Percentiles rank a stretch among this genome's conserved stretches.
phyloP scores from a whole-genome alignment of 768 basidiomycete species.

The Hygrophoropsis aurantiaca region DNA sequence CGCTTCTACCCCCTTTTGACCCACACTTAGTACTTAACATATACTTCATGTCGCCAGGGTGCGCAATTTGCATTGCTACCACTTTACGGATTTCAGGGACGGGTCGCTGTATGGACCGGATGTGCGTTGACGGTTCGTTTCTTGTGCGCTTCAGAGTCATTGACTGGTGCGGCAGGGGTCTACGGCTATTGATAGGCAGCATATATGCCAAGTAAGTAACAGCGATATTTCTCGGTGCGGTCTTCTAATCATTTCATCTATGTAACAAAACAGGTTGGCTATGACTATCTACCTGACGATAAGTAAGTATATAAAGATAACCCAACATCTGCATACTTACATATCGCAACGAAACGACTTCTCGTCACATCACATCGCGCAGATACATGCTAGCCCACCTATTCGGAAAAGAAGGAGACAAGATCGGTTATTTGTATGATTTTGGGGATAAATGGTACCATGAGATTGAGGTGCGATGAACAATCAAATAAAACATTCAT shows the following conservation, averaged over 20 bases:
- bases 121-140: constrained; percentile 17
- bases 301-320: constrained; percentile 4
- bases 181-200: constrained; percentile 20
- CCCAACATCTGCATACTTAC: neutral
- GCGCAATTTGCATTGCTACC: constrained; percentile 31
- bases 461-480: constrained; percentile 22
- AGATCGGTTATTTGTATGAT: constrained; percentile 33
- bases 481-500: neutral
- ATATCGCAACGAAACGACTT: too few relatives aligned
- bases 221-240: too few relatives aligned
- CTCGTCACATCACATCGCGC: too few relatives aligned
- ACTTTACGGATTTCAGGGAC: constrained; percentile 35
- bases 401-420: constrained; percentile 28
- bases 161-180: constrained; percentile 13
- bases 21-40: too few relatives aligned
- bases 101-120: constrained; percentile 32
- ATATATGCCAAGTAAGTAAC: constrained; percentile 15
- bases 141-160: neutral
- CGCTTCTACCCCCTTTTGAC: constrained; percentile 1
- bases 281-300: constrained; percentile 28
- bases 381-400: constrained; percentile 29
- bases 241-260: too few relatives aligned
- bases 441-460: constrained; percentile 35
- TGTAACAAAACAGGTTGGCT: constrained; percentile 23
- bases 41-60: constrained; percentile 9